Conservation (phyloP, 805 yeast species). For the Metschnikowia chrysomelidarum region DNA sequence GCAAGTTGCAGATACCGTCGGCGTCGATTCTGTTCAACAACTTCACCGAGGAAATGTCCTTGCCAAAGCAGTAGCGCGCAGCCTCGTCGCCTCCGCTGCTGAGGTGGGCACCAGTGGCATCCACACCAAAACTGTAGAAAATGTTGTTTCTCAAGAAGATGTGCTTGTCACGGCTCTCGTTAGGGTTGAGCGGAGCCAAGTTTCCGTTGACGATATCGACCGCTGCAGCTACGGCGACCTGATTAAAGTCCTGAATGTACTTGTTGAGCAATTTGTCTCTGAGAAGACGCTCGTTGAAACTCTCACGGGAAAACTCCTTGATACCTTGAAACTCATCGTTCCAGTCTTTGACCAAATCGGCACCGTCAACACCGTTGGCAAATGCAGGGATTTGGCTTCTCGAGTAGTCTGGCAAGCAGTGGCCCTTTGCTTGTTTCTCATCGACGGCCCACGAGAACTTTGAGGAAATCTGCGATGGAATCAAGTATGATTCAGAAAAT, state of each 20-base stretch:
- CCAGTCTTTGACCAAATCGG: constrained; percentile 69
- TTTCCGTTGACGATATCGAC: constrained; percentile 72
- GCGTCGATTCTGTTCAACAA: constrained; percentile 65
- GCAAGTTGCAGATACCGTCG: constrained; percentile 62
- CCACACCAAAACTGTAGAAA: constrained; percentile 76
- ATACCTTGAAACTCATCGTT: constrained; percentile 87
- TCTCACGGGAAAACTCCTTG: constrained; percentile 61
- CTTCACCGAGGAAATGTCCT: constrained; percentile 74
- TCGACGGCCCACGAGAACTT: constrained; percentile 78
- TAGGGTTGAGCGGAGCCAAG: constrained; percentile 76
- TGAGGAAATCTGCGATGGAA: constrained; percentile 60
- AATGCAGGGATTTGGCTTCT: constrained; percentile 57
- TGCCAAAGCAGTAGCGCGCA: constrained; percentile 73
- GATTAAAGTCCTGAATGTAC: constrained; percentile 71
- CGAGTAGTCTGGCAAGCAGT: constrained; percentile 50
- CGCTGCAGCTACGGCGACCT: constrained; percentile 77
- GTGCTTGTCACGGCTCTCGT: constrained; percentile 57
- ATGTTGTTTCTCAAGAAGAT: constrained; percentile 80
- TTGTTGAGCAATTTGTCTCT: constrained; percentile 75
- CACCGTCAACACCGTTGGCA: constrained; percentile 57
- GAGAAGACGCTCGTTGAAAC: constrained; percentile 63
- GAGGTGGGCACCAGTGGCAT: constrained; percentile 61
- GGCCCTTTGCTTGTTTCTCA: constrained; percentile 17
- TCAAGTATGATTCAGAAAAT: constrained; percentile 54
- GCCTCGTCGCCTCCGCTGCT: constrained; percentile 80